phyloP scores from a whole-genome alignment of 75 land plant species.

The Pseudotsuga menziesii region DNA sequence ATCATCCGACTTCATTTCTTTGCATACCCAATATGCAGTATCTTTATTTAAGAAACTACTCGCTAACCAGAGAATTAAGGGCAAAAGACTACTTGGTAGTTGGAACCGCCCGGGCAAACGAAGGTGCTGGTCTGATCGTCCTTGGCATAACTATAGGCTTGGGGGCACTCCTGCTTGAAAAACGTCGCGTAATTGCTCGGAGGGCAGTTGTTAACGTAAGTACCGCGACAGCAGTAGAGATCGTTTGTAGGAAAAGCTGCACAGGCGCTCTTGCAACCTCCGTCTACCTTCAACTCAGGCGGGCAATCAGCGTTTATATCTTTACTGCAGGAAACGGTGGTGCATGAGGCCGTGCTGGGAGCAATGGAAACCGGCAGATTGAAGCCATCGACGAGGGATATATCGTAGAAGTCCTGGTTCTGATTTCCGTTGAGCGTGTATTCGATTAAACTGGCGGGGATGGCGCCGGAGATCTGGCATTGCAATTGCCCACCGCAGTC shows the following conservation, averaged over 20 bases:
- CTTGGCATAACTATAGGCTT: constrained; percentile 40
- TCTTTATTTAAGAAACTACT: too few species aligned
- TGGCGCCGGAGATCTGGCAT: constrained; percentile 17
- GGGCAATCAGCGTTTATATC: constrained; percentile 31
- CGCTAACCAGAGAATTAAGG: background rate
- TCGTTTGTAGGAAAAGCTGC: constrained; percentile 15
- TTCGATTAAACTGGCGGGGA: constrained; percentile 35
- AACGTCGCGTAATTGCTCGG: constrained; percentile 15
- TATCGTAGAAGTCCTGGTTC: constrained; percentile 34
- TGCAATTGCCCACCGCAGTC: constrained; percentile 30
- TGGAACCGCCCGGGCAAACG: constrained; percentile 17
- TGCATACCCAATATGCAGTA: too few species aligned
- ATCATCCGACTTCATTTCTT: too few species aligned
- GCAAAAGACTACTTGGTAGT: constrained; percentile 29
- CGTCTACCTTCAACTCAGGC: constrained; percentile 13
- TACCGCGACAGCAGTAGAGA: constrained; percentile 29
- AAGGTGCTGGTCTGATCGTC: constrained; percentile 20
- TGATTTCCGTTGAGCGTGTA: constrained; percentile 24
- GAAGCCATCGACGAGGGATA: constrained; percentile 42
- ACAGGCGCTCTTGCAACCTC: constrained; percentile 33
- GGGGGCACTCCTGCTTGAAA: constrained; percentile 37
- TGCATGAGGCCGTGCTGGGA: constrained; percentile 10
- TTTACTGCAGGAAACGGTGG: constrained; percentile 13
- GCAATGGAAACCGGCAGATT: constrained; percentile 22
- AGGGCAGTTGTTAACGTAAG: constrained; percentile 11